Base-by-base conservation (phyloP, 768 basidiomycete species). In the Pulveroboletus sp. region DNA sequence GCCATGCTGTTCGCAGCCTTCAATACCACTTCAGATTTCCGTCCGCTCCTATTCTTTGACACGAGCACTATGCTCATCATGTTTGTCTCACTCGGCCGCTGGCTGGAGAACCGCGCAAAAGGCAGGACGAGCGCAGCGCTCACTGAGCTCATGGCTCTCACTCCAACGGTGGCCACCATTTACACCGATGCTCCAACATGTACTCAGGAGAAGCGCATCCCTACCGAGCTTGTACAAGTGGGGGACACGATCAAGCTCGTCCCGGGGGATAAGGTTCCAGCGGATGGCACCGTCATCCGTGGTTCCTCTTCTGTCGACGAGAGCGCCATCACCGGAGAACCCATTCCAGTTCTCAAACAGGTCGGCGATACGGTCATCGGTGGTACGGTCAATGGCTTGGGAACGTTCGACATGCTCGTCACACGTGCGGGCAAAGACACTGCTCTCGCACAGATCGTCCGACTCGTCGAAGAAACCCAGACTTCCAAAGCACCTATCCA, bases 21-120 rank as follows among this genome's bases (percentile, higher is more conserved):
- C 68, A 82, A 83, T 60, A 68, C 75, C 5, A 79, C 85, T 10
- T 77, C 85, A 0, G 76, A 76, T 36, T 90, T 78, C 63, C 85
- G 81, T 17, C 95, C 96, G 2, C 80, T 86, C 64, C 79, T 93
- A 38, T 98, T 98, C 71, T 98, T 98, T 73, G 96, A 99, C 71
- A 98, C 96, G 2, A 96, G 92, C 62, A 96, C 96, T 17, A 98
- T 97, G 96, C 75, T 99, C 53, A 86, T 99, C 77, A 89, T 86
- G 73, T 98, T 99, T 67, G 88, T 98, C 60, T 94, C 92, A 3
- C 80, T 98, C 13, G 96, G 96, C 5, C 84, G 96, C 22, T 96
- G 86, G 71, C 79, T 98, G 42, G 96, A 98, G 73, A 98, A 98
- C 70, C 81, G 85, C 48, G 96, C 96, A 40, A 98, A 98, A 69